phyloP scores from a whole-genome alignment of 331 rosid genomes.

The Cydonia oblonga region DNA sequence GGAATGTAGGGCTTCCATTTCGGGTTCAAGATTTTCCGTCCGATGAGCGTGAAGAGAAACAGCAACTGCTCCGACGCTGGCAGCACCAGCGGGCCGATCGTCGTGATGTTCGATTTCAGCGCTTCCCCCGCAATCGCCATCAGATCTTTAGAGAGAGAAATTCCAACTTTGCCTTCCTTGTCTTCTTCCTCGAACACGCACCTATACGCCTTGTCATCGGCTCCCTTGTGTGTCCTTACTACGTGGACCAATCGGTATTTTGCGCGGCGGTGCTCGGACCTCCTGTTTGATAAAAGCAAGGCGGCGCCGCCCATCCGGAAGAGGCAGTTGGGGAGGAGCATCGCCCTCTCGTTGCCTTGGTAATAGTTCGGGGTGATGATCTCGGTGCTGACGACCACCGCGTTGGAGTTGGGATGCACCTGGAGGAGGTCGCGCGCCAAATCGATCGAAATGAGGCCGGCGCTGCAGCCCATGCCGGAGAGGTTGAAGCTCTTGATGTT shows the following conservation, averaged over 20 bases:
- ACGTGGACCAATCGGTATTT: constrained; percentile 72
- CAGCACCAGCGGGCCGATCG: constrained; percentile 54
- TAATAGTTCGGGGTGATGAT: constrained; percentile 85
- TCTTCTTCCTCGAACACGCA: constrained; percentile 87
- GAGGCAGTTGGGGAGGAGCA: constrained; percentile 91
- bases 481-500: constrained; percentile 76
- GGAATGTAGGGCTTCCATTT: constrained; percentile 65
- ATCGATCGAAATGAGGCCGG: constrained; percentile 72
- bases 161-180: constrained; percentile 78
- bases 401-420: constrained; percentile 79
- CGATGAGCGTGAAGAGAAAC: constrained; percentile 34
- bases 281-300: constrained; percentile 52
- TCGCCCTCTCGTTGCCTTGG: constrained; percentile 87
- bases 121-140: constrained; percentile 99
- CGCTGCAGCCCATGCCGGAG: constrained; percentile 97
- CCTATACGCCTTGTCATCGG: constrained; percentile 61
- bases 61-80: constrained; percentile 55
- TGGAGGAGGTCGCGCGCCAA: constrained; percentile 91
- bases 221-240: constrained; percentile 78
- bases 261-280: constrained; percentile 43
- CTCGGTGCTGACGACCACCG: constrained; percentile 78
- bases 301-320: constrained; percentile 99
- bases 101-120: constrained; percentile 76
- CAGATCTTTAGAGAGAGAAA: constrained; percentile 63
- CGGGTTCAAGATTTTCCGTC: constrained; percentile 39